These are phyloP conservation scores for Fusarium sp. DNA, from an alignment of 2,329 filamentous ascomycete species.

Conservation along the genomic window DNA sequence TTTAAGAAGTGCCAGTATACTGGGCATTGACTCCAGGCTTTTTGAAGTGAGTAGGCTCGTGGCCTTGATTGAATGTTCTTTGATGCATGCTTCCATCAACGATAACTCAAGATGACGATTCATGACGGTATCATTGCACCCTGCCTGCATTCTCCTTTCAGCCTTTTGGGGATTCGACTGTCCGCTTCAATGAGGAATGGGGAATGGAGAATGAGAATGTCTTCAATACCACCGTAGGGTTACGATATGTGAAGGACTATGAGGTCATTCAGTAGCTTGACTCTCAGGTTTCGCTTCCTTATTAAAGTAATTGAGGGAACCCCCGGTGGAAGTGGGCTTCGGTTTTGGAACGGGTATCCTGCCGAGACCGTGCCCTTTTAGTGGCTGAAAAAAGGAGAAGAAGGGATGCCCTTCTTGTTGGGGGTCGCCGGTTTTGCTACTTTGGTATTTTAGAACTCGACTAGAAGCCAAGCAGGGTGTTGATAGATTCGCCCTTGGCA, in stretches of 20 bases:
- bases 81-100: not conserved
- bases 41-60: not conserved
- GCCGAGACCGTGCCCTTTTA: conserved; percentile 1
- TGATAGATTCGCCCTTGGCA: not conserved
- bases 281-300: not conserved
- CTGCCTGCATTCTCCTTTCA: not conserved
- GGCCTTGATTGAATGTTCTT: not conserved
- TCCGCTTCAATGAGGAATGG: not conserved
- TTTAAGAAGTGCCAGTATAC: not conserved
- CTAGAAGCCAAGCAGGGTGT: not conserved
- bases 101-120: conserved; percentile 15
- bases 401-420: not conserved
- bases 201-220: not conserved
- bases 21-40: not conserved
- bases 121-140: conserved; percentile 4
- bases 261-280: not conserved
- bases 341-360: conserved; percentile 4
- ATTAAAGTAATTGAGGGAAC: not conserved
- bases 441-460: not conserved
- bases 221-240: not conserved
- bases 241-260: not conserved
- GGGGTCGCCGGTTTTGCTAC: not conserved
- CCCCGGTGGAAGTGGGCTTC: not conserved
- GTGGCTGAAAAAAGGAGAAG: not conserved
- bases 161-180: not conserved